These are phyloP conservation scores for Salvia miltiorrhiza DNA, from an alignment of 257 asterid species.

Conservation along the genomic window DNA sequence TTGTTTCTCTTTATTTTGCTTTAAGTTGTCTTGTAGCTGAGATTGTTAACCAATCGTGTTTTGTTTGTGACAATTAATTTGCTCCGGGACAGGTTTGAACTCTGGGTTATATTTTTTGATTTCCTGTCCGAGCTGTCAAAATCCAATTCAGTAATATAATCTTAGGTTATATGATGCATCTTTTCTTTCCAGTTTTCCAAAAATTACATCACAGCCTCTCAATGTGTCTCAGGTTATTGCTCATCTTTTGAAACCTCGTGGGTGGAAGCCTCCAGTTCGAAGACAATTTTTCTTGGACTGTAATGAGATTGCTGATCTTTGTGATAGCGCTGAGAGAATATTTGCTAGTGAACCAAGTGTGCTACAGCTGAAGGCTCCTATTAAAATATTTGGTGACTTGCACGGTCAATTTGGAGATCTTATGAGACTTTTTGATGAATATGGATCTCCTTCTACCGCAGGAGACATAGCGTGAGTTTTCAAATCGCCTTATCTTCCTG, in stretches of 20 bases:
- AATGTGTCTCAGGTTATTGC: conserved; percentile 66
- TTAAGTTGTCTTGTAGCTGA: conserved; percentile 1
- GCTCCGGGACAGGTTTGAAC: conserved; percentile 3
- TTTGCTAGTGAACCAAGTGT: conserved; percentile 93
- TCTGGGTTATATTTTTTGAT: conserved; percentile 1
- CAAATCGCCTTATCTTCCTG: not conserved
- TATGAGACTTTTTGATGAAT: conserved; percentile 97
- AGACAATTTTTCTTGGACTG: conserved; percentile 96
- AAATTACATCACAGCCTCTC: conserved; percentile 2
- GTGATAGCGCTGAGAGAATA: conserved; percentile 94
- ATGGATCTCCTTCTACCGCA: conserved; percentile 95
- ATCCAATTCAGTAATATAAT: not conserved
- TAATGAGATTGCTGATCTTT: conserved; percentile 95
- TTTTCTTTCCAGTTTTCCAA: not conserved
- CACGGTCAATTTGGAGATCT: conserved; percentile 99
- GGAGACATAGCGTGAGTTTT: conserved; percentile 86
- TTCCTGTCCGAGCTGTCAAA: not conserved
- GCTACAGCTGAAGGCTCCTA: conserved; percentile 91
- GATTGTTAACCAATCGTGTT: not conserved
- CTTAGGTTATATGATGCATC: too few relatives aligned
- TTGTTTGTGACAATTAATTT: conserved; percentile 10
- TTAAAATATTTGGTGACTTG: conserved; percentile 95
- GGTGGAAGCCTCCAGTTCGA: conserved; percentile 98
- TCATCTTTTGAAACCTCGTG: conserved; percentile 93
- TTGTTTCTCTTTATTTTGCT: conserved; percentile 7